These are phyloP conservation scores for Sugiyamaella neomexicana DNA, from an alignment of 1,139 yeast species.

Conservation along the genomic window DNA sequence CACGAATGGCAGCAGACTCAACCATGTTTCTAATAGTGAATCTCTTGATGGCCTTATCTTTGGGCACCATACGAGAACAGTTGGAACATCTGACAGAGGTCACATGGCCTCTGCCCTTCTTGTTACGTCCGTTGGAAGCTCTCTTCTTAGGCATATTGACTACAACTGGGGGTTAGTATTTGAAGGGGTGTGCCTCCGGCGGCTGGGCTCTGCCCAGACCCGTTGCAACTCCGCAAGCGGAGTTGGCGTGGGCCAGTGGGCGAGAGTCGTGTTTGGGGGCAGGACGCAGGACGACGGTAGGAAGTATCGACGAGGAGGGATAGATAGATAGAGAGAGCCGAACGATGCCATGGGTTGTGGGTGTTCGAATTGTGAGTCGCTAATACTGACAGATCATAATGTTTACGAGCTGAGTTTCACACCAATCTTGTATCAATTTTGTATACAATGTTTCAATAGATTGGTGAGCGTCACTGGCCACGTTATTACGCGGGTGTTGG, in stretches of 20 bases:
- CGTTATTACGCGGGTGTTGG: background rate
- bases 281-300: no score
- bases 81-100: constrained; percentile 99
- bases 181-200: background rate
- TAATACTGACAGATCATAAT: no score
- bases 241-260: background rate
- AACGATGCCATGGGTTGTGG: background rate
- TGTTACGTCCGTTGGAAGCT: constrained; percentile 99
- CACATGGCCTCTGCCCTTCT: constrained; percentile 99
- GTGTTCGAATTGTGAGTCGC: no score
- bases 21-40: constrained; percentile 99
- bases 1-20: constrained; percentile 99
- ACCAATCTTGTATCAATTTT: no score
- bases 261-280: no score
- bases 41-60: constrained; percentile 99
- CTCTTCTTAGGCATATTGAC: constrained; percentile 96
- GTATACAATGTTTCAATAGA: no score
- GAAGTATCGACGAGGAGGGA: background rate
- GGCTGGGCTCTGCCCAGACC: background rate
- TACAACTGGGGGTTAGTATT: constrained; percentile 8
- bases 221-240: background rate
- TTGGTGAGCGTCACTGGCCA: no score
- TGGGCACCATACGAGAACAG: constrained; percentile 99
- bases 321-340: background rate
- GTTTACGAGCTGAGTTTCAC: no score